phyloP scores from a whole-genome alignment of 768 basidiomycete genomes.

The Boletales sp. region DNA sequence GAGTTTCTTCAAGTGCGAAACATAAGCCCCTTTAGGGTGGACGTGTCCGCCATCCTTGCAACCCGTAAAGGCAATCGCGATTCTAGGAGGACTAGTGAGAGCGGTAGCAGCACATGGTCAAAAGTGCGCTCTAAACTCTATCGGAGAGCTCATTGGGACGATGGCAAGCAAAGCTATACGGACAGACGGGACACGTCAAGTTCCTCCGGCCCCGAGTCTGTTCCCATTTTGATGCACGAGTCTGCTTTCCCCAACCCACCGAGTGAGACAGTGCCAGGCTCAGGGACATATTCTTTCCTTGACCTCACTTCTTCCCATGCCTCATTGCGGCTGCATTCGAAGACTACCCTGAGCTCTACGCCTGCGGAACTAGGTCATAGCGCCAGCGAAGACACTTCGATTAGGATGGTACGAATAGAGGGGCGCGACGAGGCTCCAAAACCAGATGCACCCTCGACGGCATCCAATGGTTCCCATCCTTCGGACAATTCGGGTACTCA shows the following conservation, averaged over 20 bases:
- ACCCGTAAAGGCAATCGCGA: slow-evolving; percentile 13
- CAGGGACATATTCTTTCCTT: slow-evolving; percentile 33
- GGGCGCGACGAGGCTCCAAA: slow-evolving; percentile 17
- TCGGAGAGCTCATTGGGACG: slow-evolving; percentile 28
- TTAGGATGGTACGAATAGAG: slow-evolving; percentile 15
- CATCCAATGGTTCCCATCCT: slow-evolving; percentile 26
- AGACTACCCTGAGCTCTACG: slow-evolving; percentile 24
- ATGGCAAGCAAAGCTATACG: slow-evolving; percentile 20
- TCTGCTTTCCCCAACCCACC: slow-evolving; percentile 13
- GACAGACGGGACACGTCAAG: slow-evolving; percentile 21
- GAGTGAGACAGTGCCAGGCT: slow-evolving; percentile 22
- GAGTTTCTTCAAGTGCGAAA: slow-evolving; percentile 35
- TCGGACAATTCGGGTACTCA: slow-evolving; percentile 21
- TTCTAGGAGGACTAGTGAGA: slow-evolving; percentile 21
- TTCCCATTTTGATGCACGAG: slow-evolving; percentile 30
- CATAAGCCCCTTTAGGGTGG: slow-evolving; percentile 47
- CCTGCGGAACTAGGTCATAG: slow-evolving; percentile 26
- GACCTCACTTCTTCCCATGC: slow-evolving; percentile 26
- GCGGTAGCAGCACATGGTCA: slow-evolving; percentile 28
- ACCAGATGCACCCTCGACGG: slow-evolving; percentile 33
- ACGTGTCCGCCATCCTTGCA: slow-evolving; percentile 33
- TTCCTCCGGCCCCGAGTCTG: slow-evolving; percentile 27
- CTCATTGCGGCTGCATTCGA: slow-evolving; percentile 25
- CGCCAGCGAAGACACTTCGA: slow-evolving; percentile 16
- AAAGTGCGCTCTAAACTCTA: slow-evolving; percentile 29